Evolutionary conservation across 176 grass and related monocot genomes (phyloP).

Genomic region (Tillandsia fasciculata): DNA sequence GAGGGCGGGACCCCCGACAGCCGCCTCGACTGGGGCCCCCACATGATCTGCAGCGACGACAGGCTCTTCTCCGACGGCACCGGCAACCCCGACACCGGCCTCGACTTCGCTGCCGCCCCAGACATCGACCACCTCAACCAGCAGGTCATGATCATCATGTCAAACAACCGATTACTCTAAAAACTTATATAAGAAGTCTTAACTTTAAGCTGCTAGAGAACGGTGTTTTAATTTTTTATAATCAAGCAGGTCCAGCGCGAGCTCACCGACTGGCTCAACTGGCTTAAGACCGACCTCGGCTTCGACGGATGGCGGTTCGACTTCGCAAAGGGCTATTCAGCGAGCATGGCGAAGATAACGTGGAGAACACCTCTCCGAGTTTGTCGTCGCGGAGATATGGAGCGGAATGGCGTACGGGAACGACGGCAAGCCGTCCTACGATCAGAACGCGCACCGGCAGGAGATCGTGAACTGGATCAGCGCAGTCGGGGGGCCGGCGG

Average conservation of each 20-base stretch:
- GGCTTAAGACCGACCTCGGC: conserved; percentile 69
- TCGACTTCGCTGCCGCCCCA: conserved; percentile 37
- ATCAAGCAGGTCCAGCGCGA: conserved; percentile 39
- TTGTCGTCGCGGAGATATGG: conserved; percentile 74
- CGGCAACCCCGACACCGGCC: conserved; percentile 61
- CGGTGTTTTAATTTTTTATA: too few relatives aligned
- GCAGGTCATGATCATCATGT: neutral
- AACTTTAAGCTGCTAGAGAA: too few relatives aligned
- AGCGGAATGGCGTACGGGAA: conserved; percentile 28
- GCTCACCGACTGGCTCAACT: conserved; percentile 67
- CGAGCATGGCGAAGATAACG: conserved; percentile 53
- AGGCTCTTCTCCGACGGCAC: conserved; percentile 45
- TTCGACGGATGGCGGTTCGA: conserved; percentile 81
- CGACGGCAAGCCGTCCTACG: conserved; percentile 25
- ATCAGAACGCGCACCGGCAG: conserved; percentile 49
- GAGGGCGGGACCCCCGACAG: conserved; percentile 56
- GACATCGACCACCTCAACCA: conserved; percentile 82
- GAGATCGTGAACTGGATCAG: conserved; percentile 69
- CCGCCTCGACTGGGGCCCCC: conserved; percentile 68
- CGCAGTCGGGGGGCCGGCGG: conserved; percentile 27
- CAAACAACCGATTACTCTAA: too few relatives aligned
- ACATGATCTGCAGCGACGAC: conserved; percentile 78
- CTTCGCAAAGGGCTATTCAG: conserved; percentile 64
- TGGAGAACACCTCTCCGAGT: conserved; percentile 41
- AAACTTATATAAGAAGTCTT: too few relatives aligned